These are phyloP conservation scores for Apiospora phragmitis DNA, from an alignment of 2,329 filamentous ascomycete genomes.

Conservation along the genomic window DNA sequence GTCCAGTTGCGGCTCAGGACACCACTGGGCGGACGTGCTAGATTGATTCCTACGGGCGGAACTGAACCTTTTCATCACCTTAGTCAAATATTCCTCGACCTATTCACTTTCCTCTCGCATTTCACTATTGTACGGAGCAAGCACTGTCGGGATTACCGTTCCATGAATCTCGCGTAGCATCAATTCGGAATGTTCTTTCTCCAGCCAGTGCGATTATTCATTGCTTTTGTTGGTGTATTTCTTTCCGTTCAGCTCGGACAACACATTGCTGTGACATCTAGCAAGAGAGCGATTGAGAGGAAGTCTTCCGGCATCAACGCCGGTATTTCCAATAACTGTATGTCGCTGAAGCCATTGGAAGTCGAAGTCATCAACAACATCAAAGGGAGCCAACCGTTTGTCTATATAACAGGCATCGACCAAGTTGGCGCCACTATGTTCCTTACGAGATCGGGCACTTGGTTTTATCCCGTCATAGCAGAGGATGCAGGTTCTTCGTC, in stretches of 20 bases:
- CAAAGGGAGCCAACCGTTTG: slow-evolving; percentile 29
- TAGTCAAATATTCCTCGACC: background rate
- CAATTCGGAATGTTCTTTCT: background rate
- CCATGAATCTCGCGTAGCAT: background rate
- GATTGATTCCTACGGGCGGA: background rate
- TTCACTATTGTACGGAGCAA: background rate
- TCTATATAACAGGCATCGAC: slow-evolving; percentile 43
- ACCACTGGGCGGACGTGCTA: background rate
- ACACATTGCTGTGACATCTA: background rate
- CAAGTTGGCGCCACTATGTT: slow-evolving; percentile 36
- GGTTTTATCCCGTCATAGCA: slow-evolving; percentile 39
- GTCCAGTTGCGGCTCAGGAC: background rate
- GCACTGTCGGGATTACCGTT: background rate
- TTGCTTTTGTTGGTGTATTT: background rate
- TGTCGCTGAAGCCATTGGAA: background rate
- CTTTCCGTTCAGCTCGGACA: background rate
- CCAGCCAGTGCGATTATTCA: background rate
- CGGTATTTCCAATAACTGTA: background rate
- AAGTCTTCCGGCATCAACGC: background rate
- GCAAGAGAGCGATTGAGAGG: background rate
- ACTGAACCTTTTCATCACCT: background rate
- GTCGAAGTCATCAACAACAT: background rate
- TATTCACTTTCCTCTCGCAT: background rate
- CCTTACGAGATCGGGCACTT: slow-evolving; percentile 37
- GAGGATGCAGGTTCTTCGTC: slow-evolving; percentile 31